A percentile compares a stretch with the other conserved stretches of the same genome.
phyloP scores from a whole-genome alignment of 495 filamentous ascomycete species.

The Tuber calosporum region DNA sequence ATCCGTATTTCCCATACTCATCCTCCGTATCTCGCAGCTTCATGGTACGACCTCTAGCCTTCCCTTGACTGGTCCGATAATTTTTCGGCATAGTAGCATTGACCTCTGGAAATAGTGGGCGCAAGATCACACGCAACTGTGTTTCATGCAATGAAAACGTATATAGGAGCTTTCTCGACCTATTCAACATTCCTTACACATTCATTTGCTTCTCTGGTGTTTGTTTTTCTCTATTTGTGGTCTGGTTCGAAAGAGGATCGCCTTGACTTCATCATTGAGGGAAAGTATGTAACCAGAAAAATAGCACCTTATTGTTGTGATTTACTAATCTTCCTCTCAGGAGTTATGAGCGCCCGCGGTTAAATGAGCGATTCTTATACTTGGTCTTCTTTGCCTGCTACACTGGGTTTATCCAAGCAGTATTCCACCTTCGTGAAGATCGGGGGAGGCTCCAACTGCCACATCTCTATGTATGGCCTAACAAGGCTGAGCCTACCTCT shows the following conservation, averaged over 20 bases:
- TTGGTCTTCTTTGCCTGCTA: slow-evolving; percentile 62
- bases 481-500: slow-evolving; percentile 37
- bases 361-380: slow-evolving; percentile 85
- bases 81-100: background rate
- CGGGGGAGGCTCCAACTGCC: slow-evolving; percentile 61
- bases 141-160: slow-evolving; percentile 54
- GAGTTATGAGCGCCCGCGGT: slow-evolving; percentile 60
- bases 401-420: slow-evolving; percentile 61
- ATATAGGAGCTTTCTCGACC: slow-evolving; percentile 52
- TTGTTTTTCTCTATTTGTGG: slow-evolving; percentile 75
- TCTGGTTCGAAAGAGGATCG: slow-evolving; percentile 58
- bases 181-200: slow-evolving; percentile 65
- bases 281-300: slow-evolving; percentile 47
- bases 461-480: slow-evolving; percentile 34
- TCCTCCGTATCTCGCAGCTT: slow-evolving; percentile 78
- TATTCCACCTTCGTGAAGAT: slow-evolving; percentile 64
- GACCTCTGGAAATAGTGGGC: slow-evolving; percentile 46
- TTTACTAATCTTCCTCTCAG: slow-evolving; percentile 30
- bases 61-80: background rate
- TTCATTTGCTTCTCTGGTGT: slow-evolving; percentile 69
- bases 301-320: background rate
- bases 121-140: slow-evolving; percentile 62
- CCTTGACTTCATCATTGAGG: slow-evolving; percentile 63
- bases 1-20: slow-evolving; percentile 57
- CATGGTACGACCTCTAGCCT: slow-evolving; percentile 50